Conservation (phyloP, 1,284 basidiomycete species). For the Ganoderma lingzhi region DNA sequence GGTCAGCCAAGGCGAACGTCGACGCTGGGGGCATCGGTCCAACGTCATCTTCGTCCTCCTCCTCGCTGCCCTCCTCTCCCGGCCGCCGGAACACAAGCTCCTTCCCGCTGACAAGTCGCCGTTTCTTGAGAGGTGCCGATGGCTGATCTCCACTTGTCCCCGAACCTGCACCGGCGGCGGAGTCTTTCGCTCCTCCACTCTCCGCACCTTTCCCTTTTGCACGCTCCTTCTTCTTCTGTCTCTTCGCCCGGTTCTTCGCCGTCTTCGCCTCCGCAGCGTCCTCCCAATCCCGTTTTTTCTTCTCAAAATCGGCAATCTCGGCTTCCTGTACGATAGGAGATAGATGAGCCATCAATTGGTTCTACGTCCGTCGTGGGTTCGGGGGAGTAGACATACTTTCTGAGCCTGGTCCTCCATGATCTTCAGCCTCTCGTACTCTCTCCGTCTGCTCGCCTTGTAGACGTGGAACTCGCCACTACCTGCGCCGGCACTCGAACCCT, state of each 20-base stretch:
- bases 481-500: conserved; percentile 92
- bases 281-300: conserved; percentile 69
- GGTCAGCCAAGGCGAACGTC: conserved; percentile 25
- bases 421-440: conserved; percentile 95
- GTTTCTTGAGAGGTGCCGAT: conserved; percentile 54
- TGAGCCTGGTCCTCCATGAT: conserved; percentile 86
- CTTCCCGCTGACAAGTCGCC: conserved; percentile 63
- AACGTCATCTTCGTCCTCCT: conserved; percentile 45
- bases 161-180: conserved; percentile 26
- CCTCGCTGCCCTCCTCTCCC: conserved; percentile 58
- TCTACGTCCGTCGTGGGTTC: background rate
- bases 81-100: conserved; percentile 64
- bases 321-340: conserved; percentile 58
- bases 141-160: conserved; percentile 36
- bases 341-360: background rate
- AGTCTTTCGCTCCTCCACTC: conserved; percentile 39
- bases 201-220: conserved; percentile 49
- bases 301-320: conserved; percentile 71
- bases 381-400: conserved; percentile 62
- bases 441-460: conserved; percentile 93
- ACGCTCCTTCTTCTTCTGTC: conserved; percentile 88
- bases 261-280: conserved; percentile 84
- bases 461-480: conserved; percentile 98
- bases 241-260: conserved; percentile 89
- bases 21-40: conserved; percentile 34